Evolutionary conservation across 73 alveolate species (phyloP).

Genomic region (Paramecium sexaurelia): DNA sequence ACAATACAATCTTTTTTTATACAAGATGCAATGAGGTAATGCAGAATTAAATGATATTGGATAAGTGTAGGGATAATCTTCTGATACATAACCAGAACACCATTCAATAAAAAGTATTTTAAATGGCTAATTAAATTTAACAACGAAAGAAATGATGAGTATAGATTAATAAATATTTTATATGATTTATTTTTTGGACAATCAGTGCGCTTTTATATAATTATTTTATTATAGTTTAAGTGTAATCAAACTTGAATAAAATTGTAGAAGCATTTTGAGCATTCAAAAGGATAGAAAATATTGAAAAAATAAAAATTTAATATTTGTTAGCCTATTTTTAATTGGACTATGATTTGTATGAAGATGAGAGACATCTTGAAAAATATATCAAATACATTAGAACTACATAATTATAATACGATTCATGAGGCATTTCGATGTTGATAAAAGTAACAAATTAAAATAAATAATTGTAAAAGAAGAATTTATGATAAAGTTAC

Average conservation of each 20-base stretch:
- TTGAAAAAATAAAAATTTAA: not conserved
- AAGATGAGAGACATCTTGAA: not conserved
- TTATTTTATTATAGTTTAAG: too few relatives aligned
- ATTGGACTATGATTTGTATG: not conserved
- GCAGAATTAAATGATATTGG: constrained; percentile 34
- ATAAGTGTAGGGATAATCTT: not conserved
- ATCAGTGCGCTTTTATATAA: too few relatives aligned
- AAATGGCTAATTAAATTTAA: too few relatives aligned
- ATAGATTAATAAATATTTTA: too few relatives aligned
- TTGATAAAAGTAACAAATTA: not conserved
- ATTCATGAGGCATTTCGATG: not conserved
- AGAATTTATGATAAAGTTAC: not conserved
- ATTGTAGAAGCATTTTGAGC: too few relatives aligned
- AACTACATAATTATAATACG: too few relatives aligned
- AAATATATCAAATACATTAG: too few relatives aligned
- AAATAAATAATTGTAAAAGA: not conserved
- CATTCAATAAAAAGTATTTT: not conserved
- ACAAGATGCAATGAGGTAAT: not conserved
- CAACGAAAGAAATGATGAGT: too few relatives aligned
- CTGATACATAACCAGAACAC: not conserved
- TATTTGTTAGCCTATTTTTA: not conserved
- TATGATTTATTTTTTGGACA: too few relatives aligned
- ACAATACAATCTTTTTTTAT: not conserved
- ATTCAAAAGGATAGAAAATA: too few relatives aligned
- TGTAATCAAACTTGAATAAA: too few relatives aligned